Base-by-base conservation (phyloP, 805 yeast genomes). In the Torulaspora maleeae region DNA sequence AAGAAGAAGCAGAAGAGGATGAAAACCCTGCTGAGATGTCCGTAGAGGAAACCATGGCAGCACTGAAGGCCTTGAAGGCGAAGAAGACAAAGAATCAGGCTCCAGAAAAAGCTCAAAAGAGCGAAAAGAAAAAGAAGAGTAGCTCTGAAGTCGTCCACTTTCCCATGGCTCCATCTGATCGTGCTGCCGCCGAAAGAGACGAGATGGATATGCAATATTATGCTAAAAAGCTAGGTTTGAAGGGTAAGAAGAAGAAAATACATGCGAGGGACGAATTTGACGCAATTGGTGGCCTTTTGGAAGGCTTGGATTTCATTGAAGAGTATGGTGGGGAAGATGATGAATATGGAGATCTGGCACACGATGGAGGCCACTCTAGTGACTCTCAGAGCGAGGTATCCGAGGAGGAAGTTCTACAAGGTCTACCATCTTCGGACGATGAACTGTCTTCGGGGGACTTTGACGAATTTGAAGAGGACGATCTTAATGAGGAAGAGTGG, bases 141-240 rank as follows among this genome's bases (percentile, higher is more conserved):
- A 39, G 22, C 15, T 45, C 47, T 20, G 50, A 50, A 33, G 51
- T 47, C 27, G 50, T 42, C n/a, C 46, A 48, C 32, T 64, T 49
- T 48, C 61, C 56, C 39, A 51, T 56, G 52, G 64, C 71, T 5
- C 69, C 77, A 1, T 71, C 72, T 3, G 81, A 80, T 29, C 70
- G 71, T 29, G 77, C 75, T 5, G 65, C 74, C 27, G 58, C 77
- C 53, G 67, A 69, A 38, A 73, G 75, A 50, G 95, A 86, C 53
- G 95, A 86, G 48, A 82, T 78, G 45, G 95, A 90, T 43, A 81
- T 86, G 67, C 79, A 76, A 35, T 87, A 83, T 59, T 90, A 88
- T 62, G 90, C 96, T 3, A 83, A 83, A 51, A 82, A 85, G 56
- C 70, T 90, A 8, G 95, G 95, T 1, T 62, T 86, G 54, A 80